These are phyloP conservation scores for Yarrowia keelungensis DNA, from an alignment of 805 yeast genomes.

Conservation along the genomic window DNA sequence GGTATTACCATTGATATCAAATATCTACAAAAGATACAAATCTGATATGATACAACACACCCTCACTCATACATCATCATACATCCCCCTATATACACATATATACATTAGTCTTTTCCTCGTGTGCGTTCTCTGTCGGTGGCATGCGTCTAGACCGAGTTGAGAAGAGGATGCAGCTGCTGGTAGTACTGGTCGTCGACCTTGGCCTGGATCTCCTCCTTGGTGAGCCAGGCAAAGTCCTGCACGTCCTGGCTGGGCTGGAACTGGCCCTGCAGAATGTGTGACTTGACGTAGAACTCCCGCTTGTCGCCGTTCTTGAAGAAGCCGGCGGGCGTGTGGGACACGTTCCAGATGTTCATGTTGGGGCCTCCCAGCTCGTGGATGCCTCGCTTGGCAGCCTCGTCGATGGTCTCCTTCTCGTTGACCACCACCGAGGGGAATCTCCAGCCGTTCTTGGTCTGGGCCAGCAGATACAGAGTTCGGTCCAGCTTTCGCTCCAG, in stretches of 20 bases:
- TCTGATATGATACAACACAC: background rate
- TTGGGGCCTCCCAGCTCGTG: conserved; percentile 72
- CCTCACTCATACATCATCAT: conserved; percentile 1
- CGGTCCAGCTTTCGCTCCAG: conserved; percentile 81
- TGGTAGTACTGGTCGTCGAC: conserved; percentile 63
- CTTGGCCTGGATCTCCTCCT: conserved; percentile 69
- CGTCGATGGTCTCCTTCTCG: conserved; percentile 65
- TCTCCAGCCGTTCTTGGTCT: conserved; percentile 61
- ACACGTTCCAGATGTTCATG: conserved; percentile 89
- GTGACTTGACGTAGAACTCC: conserved; percentile 84
- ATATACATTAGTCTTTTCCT: conserved; percentile 39
- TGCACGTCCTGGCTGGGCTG: conserved; percentile 52
- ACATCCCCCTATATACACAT: conserved; percentile 32
- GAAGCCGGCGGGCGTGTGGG: conserved; percentile 66
- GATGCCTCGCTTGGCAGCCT: conserved; percentile 76
- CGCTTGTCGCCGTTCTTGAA: conserved; percentile 55
- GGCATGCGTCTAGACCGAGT: conserved; percentile 39
- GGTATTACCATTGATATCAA: too few relatives aligned
- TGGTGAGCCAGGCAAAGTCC: conserved; percentile 83
- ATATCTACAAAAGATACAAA: too few relatives aligned
- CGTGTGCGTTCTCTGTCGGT: conserved; percentile 3
- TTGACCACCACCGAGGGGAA: conserved; percentile 73
- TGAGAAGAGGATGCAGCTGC: conserved; percentile 52
- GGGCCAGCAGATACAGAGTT: conserved; percentile 77
- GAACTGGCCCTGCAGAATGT: conserved; percentile 85